phyloP scores from a whole-genome alignment of 768 basidiomycete genomes.

The Termitomyces sp. region DNA sequence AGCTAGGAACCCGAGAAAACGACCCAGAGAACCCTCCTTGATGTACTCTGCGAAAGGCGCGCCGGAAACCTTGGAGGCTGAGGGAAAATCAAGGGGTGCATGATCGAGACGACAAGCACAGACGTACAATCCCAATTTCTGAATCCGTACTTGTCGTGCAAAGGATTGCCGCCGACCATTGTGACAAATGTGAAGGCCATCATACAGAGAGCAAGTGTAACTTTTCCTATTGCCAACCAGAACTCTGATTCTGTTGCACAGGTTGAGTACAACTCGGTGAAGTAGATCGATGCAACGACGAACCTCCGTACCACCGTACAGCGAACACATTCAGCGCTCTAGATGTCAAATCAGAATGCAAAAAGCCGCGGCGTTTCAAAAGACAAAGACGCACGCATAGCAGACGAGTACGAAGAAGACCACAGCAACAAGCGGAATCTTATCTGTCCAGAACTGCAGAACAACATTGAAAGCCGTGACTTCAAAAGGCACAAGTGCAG shows the following conservation, averaged over 20 bases:
- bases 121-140: constrained; percentile 47
- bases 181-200: constrained; percentile 54
- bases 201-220: constrained; percentile 42
- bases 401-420: constrained; percentile 38
- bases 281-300: background rate
- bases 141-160: constrained; percentile 51
- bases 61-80: constrained; percentile 41
- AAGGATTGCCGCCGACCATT: constrained; percentile 60
- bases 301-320: constrained; percentile 48
- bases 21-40: constrained; percentile 49
- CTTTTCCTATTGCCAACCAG: constrained; percentile 52
- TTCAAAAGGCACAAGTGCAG: constrained; percentile 43
- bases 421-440: constrained; percentile 42
- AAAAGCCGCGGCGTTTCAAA: background rate
- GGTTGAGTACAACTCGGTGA: background rate
- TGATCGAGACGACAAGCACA: background rate
- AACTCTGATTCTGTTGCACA: constrained; percentile 45
- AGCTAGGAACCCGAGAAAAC: constrained; percentile 60
- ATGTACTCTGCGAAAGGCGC: constrained; percentile 58
- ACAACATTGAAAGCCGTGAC: constrained; percentile 53
- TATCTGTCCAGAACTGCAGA: constrained; percentile 50
- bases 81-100: background rate
- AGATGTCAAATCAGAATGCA: background rate
- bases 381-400: constrained; percentile 32
- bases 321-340: constrained; percentile 47